Conservation (phyloP, 1,284 basidiomycete species). For the Ustilago xerochloae region DNA sequence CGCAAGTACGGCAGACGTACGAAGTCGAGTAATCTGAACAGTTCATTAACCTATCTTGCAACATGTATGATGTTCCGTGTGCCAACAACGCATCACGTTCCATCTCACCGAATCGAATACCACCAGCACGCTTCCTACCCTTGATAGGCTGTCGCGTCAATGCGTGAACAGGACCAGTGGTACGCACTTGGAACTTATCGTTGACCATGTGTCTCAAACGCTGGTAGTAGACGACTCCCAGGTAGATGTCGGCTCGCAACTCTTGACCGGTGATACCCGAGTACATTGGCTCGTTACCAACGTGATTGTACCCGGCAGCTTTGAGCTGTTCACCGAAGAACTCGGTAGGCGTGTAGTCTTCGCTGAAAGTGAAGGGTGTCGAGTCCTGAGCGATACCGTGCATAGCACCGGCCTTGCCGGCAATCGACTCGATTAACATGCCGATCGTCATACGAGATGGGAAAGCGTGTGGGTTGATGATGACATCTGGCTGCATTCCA, state of each 20-base stretch:
- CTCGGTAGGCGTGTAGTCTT: constrained; percentile 92
- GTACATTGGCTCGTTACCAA: constrained; percentile 99
- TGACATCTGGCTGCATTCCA: constrained; percentile 98
- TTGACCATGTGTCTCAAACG: constrained; percentile 98
- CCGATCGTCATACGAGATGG: constrained; percentile 99
- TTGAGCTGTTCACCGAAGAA: constrained; percentile 97
- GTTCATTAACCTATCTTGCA: constrained; percentile 99
- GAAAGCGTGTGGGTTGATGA: constrained; percentile 99
- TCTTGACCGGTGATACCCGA: constrained; percentile 98
- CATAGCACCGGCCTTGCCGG: constrained; percentile 97
- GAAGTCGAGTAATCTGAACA: constrained; percentile 99
- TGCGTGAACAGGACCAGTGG: constrained; percentile 94
- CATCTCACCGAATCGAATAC: constrained; percentile 99
- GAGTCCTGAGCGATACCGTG: constrained; percentile 98
- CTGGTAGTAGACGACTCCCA: constrained; percentile 98
- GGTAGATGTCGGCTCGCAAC: constrained; percentile 97
- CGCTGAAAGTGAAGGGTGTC: constrained; percentile 83
- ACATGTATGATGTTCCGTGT: constrained; percentile 95
- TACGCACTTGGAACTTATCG: constrained; percentile 99
- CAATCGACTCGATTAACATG: constrained; percentile 99
- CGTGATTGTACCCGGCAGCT: constrained; percentile 96
- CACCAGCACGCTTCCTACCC: constrained; percentile 97
- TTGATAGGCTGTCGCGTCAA: constrained; percentile 97
- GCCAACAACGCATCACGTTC: constrained; percentile 98
- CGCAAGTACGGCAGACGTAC: constrained; percentile 96